Evolutionary conservation across 768 basidiomycete genomes (phyloP).

Genomic region (Boletus rufocinnamomeus): DNA sequence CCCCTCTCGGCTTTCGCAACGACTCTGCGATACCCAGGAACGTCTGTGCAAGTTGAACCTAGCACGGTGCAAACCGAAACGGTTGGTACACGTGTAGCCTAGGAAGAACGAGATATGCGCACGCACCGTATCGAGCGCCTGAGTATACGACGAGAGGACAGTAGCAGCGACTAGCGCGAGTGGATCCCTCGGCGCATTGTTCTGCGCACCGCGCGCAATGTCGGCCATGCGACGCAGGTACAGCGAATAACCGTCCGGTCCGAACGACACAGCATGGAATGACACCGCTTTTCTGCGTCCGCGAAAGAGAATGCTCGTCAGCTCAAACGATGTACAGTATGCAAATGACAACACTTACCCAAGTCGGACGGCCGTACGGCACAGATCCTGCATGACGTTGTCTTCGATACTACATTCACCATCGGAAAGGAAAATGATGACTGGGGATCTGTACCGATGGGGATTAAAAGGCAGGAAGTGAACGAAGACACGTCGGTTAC

Average conservation of each 20-base stretch:
- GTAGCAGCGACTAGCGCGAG: conserved; percentile 34
- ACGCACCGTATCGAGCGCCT: conserved; percentile 52
- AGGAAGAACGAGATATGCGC: not conserved
- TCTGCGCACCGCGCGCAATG: conserved; percentile 52
- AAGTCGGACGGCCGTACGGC: conserved; percentile 42
- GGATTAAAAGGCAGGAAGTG: not conserved
- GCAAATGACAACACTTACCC: conserved; percentile 39
- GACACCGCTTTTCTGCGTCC: conserved; percentile 51
- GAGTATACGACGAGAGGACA: conserved; percentile 48
- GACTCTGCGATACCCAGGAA: conserved; percentile 62
- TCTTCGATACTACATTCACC: conserved; percentile 48
- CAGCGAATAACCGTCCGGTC: conserved; percentile 28
- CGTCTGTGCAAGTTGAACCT: conserved; percentile 58
- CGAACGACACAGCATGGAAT: conserved; percentile 63
- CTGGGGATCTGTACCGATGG: conserved; percentile 15
- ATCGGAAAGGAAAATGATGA: conserved; percentile 48
- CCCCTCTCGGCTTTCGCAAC: conserved; percentile 55
- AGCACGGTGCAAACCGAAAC: not conserved
- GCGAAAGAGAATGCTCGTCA: not conserved
- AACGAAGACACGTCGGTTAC: conserved; percentile 25
- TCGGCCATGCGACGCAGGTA: conserved; percentile 51
- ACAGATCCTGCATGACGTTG: conserved; percentile 40
- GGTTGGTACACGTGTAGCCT: too few species aligned
- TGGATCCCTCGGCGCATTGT: conserved; percentile 43
- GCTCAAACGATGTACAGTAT: not conserved